A percentile compares a stretch with the other conserved stretches of the same genome.
Evolutionary conservation across 768 basidiomycete species (phyloP).

Genomic region (Rickenella mellea): DNA sequence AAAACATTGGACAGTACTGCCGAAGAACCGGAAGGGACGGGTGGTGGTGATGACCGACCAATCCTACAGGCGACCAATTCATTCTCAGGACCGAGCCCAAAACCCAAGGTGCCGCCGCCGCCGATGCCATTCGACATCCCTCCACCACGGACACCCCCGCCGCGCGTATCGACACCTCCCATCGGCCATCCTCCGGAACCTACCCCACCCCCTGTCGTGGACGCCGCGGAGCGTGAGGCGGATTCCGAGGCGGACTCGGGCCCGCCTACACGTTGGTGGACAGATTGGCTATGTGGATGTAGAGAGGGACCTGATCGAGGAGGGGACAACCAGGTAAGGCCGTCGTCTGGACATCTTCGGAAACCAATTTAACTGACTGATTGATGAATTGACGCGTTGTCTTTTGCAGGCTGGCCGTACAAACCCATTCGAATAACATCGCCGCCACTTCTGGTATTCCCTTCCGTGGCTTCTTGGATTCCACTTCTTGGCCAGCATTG

Average conservation of each 20-base stretch:
- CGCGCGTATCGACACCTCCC: slow-evolving; percentile 29
- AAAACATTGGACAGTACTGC: slow-evolving; percentile 13
- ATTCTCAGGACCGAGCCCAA: slow-evolving; percentile 15
- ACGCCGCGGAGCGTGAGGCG: slow-evolving; percentile 15
- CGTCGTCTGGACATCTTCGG: slow-evolving; percentile 2
- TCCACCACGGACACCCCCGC: slow-evolving; percentile 46
- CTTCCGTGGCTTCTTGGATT: neutral
- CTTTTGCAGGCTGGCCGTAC: slow-evolving; percentile 59
- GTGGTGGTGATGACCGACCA: slow-evolving; percentile 5
- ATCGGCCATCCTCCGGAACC: slow-evolving; percentile 25
- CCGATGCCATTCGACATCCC: slow-evolving; percentile 57
- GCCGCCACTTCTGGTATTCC: no score
- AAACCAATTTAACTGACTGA: neutral
- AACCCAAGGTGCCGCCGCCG: slow-evolving; percentile 26
- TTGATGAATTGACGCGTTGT: slow-evolving; percentile 2
- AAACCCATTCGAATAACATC: slow-evolving; percentile 49
- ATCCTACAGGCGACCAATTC: slow-evolving; percentile 14
- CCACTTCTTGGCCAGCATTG: neutral
- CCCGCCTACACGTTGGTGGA: slow-evolving; percentile 56
- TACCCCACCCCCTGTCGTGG: slow-evolving; percentile 21
- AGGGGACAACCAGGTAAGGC: slow-evolving; percentile 60
- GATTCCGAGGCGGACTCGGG: slow-evolving; percentile 22
- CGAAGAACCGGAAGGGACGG: neutral
- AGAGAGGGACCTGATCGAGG: slow-evolving; percentile 65
- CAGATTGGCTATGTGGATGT: slow-evolving; percentile 80